A percentile compares a stretch with the other conserved stretches of the same genome.
These are phyloP conservation scores for Pulveroboletus ravenelii DNA, from an alignment of 768 basidiomycete species.

Conservation along the genomic window DNA sequence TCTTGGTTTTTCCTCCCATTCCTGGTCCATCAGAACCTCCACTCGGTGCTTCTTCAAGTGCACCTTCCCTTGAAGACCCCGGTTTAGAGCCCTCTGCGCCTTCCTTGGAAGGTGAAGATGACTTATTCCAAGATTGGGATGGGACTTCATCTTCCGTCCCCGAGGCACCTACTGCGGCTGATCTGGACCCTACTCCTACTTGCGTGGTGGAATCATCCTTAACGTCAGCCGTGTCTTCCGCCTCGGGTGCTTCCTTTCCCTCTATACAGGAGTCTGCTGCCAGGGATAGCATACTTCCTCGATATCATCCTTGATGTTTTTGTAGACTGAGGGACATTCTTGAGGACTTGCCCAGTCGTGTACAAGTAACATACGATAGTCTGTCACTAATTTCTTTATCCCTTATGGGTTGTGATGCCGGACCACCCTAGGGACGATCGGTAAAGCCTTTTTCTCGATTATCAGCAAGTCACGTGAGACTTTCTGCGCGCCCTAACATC, in stretches of 20 bases:
- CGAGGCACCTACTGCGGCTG: neutral
- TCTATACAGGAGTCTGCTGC: slow-evolving; percentile 1
- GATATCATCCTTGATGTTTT: slow-evolving; percentile 25
- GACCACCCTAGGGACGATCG: too few relatives aligned
- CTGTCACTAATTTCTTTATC: slow-evolving; percentile 19
- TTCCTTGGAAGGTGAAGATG: slow-evolving; percentile 22
- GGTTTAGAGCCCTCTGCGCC: slow-evolving; percentile 48
- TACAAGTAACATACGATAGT: slow-evolving; percentile 24
- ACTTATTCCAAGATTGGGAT: slow-evolving; percentile 22
- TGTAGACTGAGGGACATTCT: neutral
- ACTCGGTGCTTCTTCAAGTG: slow-evolving; percentile 36
- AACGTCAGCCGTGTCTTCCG: neutral
- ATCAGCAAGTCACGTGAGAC: slow-evolving; percentile 10
- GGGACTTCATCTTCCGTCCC: slow-evolving; percentile 1
- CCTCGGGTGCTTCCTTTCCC: slow-evolving; percentile 2
- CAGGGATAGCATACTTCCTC: slow-evolving; percentile 23
- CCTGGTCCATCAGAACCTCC: slow-evolving; percentile 42
- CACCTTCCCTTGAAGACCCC: slow-evolving; percentile 29
- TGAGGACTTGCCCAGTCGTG: slow-evolving; percentile 11
- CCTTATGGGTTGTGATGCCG: neutral
- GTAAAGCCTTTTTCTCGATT: neutral
- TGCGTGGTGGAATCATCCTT: neutral
- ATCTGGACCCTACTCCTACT: neutral
- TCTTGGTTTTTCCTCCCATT: slow-evolving; percentile 32
- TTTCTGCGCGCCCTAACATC: too few relatives aligned